Percentiles rank a stretch among this genome's conserved stretches.
phyloP scores from a whole-genome alignment of 2,329 filamentous ascomycete genomes.

The Pseudogymnoascus sp. region DNA sequence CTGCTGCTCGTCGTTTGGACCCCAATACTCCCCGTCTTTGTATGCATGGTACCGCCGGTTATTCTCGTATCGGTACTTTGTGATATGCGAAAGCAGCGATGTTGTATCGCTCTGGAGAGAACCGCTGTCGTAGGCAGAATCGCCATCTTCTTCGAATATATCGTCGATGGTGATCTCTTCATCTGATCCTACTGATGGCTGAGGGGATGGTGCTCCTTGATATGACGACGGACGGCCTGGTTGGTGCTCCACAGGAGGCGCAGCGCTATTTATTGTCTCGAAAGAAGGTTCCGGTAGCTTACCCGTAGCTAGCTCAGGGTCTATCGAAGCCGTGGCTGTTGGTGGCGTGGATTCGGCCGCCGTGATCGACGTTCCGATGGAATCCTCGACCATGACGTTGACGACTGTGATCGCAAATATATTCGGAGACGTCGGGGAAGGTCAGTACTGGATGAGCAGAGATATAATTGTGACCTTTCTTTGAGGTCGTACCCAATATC shows the following conservation, averaged over 20 bases:
- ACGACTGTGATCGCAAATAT: background rate
- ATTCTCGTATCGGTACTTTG: conserved; percentile 35
- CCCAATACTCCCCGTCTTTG: conserved; percentile 37
- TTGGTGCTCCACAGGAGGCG: background rate
- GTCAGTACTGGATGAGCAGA: background rate
- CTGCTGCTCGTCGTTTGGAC: conserved; percentile 28
- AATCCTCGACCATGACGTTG: background rate
- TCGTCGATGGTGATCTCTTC: background rate
- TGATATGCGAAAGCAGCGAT: conserved; percentile 24
- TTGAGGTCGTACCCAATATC: background rate
- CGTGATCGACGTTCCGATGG: background rate
- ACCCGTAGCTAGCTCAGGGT: conserved; percentile 2
- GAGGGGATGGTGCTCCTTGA: background rate
- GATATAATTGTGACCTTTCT: background rate
- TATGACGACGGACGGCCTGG: background rate
- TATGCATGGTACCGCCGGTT: conserved; percentile 44
- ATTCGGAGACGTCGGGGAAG: background rate
- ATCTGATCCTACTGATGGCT: background rate
- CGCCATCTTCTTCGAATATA: background rate
- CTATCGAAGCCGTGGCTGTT: background rate
- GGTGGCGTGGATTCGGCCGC: background rate
- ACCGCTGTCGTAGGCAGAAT: conserved; percentile 14
- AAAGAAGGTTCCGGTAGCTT: background rate
- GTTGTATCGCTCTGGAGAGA: conserved; percentile 16
- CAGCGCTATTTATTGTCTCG: background rate